Base-by-base conservation (phyloP, 352 stramenopile species). In the Thraustochytrium striatum region DNA sequence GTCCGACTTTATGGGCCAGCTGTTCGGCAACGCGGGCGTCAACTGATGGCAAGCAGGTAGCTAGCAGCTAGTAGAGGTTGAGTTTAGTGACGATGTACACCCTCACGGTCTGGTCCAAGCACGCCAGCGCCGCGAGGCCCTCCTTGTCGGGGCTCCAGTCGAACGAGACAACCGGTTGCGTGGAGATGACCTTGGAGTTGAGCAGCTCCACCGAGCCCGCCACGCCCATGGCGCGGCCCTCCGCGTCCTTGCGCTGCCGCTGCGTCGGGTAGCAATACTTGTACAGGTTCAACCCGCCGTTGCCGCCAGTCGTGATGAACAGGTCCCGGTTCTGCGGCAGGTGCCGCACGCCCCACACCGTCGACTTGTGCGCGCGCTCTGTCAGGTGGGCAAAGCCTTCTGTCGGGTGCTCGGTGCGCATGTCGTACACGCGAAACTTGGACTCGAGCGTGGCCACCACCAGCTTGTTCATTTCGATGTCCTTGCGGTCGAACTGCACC, bases 381-480 rank as follows among this genome's bases (percentile, higher is more conserved):
- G 87, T 92, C 79, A 96, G 84, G 80, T 88, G 95, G 3, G 92
- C 83, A 79, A 98, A 98, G 2, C 93, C 94, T 57, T 97, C 88
- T 43, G 91, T 89, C 0, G 91, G 86, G 82, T 97, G 92, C 36
- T 87, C 79, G 25, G 93, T 98, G 30, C 93, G 88, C 84, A 98
- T 81, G 78, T 98, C 94, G 82, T 95, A 98, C 11, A 95, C 83
- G 3, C 91, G 86, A 85, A 98, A 98, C 85, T 97, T 97, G 61
- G 90, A 95, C 82, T 98, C 94, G 47, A 98, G 87, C 43, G 94
- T 98, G 30, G 93, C 97, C 30, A 97, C 91, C 3, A 96, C 84
- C 33, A 96, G 82, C 81, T 98, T 98, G 85, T 98, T 98, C 94
- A 98, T 98, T 83, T 97, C 91, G 82, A 98, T 98, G 81, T 98